phyloP scores from a whole-genome alignment of 2,329 filamentous ascomycete genomes.

The Rosellinia necatrix region DNA sequence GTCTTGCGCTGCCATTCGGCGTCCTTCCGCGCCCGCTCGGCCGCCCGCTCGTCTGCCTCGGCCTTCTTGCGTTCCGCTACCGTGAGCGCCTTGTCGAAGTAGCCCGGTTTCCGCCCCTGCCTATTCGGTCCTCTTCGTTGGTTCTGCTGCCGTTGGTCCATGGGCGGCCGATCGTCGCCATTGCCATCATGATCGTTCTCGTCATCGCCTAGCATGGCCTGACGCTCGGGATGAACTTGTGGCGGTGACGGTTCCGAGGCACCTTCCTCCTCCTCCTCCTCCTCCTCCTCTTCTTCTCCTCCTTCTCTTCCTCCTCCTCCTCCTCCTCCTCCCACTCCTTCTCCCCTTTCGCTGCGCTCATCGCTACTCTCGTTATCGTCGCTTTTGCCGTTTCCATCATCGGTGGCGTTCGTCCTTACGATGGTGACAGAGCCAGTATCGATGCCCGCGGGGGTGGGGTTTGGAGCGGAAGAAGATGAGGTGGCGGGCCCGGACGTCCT shows the following conservation, averaged over 20 bases:
- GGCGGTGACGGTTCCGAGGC: conserved; percentile 25
- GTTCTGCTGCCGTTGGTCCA: neutral
- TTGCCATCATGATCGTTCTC: conserved; percentile 5
- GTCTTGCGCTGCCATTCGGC: conserved; percentile 68
- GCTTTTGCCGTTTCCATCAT: neutral
- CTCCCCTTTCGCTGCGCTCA: neutral
- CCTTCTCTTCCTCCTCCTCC: conserved; percentile 14
- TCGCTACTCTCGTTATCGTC: conserved; percentile 15
- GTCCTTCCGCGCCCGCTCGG: conserved; percentile 53
- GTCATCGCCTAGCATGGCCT: conserved; percentile 45
- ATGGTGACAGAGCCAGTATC: conserved; percentile 21
- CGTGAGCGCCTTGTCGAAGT: conserved; percentile 67
- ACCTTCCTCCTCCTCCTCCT: conserved; percentile 23
- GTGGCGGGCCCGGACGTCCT: conserved; percentile 59
- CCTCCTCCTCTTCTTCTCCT: conserved; percentile 14
- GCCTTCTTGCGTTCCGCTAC: conserved; percentile 49
- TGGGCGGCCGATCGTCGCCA: neutral
- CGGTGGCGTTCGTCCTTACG: conserved; percentile 6
- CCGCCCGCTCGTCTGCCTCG: conserved; percentile 36
- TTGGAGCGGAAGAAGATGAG: conserved; percentile 25
- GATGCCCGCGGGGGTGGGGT: conserved; percentile 1
- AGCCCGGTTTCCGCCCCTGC: conserved; percentile 49
- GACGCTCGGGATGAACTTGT: conserved; percentile 48
- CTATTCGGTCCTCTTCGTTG: conserved; percentile 10
- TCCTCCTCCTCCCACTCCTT: conserved; percentile 16